Base-by-base conservation (phyloP, 768 basidiomycete species). In the Mycena pura region DNA sequence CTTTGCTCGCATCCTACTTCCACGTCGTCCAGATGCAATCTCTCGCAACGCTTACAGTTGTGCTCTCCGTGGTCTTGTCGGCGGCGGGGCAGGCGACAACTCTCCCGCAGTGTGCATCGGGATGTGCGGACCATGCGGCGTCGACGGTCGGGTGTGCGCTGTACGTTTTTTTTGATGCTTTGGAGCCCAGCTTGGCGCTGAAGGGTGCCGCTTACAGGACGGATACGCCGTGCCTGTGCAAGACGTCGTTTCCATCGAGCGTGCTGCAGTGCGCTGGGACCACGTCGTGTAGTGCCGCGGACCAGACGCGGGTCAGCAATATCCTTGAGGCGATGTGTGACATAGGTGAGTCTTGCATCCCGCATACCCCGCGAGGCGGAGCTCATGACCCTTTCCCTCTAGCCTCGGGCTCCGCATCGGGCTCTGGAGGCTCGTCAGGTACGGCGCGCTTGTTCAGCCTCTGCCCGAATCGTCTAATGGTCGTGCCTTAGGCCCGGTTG, bases 71-170 rank as follows among this genome's bases (percentile, higher is more conserved):
- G 13, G 22, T 38, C 36, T 39, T 6, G 7, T 8, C 38, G 6
- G 51, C 21, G n/a, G 14, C 17, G 7, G 53, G 25, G 10, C 61
- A 63, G 19, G 62, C 50, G 2, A 44, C 62, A 2, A 51, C 49
- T 13, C 43, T 63, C n/a, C 62, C 62, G 10, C 49, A 52, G 22
- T 63, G 62, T 22, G 62, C 56, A 1, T 2, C 41, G 5, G 62
- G 62, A 3, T 63, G 62, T 36, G 62, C 62, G 11, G 19, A 28
- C 6, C 3, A 27, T 13, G 43, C 49, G 3, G 55, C 62, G 21
- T 47, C 43, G 9, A 40, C 38, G 25, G 55, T 40, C 7, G 44
- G 50, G 11, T 63, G 62, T 22, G 34, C 25, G 21, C 34, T 50
- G 62, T 63, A 29, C 19, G 62, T 29, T 21, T 7, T 25, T n/a